A percentile compares a stretch with the other conserved stretches of the same genome.
Evolutionary conservation across 1,139 yeast genomes (phyloP).

Genomic region (Taphrina populina): DNA sequence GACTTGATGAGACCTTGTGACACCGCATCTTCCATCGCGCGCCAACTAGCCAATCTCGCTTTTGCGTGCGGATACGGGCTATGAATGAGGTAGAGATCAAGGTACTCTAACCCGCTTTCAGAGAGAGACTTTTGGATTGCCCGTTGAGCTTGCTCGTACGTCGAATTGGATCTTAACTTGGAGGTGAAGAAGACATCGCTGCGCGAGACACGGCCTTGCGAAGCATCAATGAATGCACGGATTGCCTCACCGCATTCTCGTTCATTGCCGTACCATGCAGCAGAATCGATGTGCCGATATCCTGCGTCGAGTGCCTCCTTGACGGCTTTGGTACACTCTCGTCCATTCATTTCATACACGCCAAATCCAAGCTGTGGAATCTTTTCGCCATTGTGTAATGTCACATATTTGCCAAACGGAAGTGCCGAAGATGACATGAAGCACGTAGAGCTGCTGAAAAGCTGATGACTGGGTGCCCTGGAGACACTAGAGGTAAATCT

Average conservation of each 20-base stretch:
- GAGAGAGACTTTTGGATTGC: conserved; percentile 56
- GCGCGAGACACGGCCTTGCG: conserved; percentile 48
- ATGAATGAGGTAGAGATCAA: conserved; percentile 51
- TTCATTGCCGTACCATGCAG: conserved; percentile 57
- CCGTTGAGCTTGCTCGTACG: conserved; percentile 55
- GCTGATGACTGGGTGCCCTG: no score
- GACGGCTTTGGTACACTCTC: conserved; percentile 35
- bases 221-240: conserved; percentile 53
- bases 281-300: conserved; percentile 50
- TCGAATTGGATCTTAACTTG: conserved; percentile 49
- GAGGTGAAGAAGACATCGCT: conserved; percentile 70
- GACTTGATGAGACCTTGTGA: conserved; percentile 45
- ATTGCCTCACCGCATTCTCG: conserved; percentile 55
- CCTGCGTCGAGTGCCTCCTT: conserved; percentile 41
- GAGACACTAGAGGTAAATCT: no score
- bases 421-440: conserved; percentile 2
- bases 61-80: conserved; percentile 45
- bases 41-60: conserved; percentile 49
- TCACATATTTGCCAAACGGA: conserved; percentile 35
- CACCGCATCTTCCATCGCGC: conserved; percentile 50
- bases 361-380: conserved; percentile 63
- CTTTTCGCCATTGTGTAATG: conserved; percentile 49
- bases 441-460: no score
- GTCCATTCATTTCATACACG: conserved; percentile 39
- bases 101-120: conserved; percentile 54